These are phyloP conservation scores for Cicer bijugum DNA, from an alignment of 306 rosid genomes.

Conservation along the genomic window DNA sequence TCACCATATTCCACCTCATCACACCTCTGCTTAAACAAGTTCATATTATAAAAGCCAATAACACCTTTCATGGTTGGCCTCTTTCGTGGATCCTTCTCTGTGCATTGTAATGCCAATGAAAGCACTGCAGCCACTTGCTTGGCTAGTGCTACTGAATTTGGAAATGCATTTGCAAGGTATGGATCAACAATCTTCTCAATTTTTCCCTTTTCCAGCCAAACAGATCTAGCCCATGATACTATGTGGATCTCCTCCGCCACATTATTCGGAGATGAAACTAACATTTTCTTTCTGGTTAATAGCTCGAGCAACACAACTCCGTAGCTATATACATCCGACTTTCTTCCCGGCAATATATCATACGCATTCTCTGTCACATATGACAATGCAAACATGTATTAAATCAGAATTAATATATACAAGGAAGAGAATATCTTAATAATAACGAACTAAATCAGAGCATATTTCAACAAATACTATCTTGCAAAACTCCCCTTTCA, in stretches of 20 bases:
- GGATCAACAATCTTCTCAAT: slow-evolving; percentile 57
- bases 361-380: slow-evolving; percentile 64
- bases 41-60: not conserved
- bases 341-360: slow-evolving; percentile 48
- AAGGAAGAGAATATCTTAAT: no score
- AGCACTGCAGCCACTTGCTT: slow-evolving; percentile 52
- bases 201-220: slow-evolving; percentile 51
- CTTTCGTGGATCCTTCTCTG: slow-evolving; percentile 54
- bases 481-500: slow-evolving; percentile 3
- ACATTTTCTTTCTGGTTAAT: slow-evolving; percentile 67
- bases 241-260: slow-evolving; percentile 43
- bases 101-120: slow-evolving; percentile 61
- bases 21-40: not conserved
- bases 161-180: slow-evolving; percentile 49
- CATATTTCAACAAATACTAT: not conserved
- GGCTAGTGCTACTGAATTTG: slow-evolving; percentile 15
- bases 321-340: slow-evolving; percentile 70
- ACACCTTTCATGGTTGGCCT: slow-evolving; percentile 70
- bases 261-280: slow-evolving; percentile 46
- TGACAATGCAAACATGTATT: not conserved
- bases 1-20: not conserved
- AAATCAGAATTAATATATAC: no score
- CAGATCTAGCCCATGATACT: slow-evolving; percentile 57
- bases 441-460: no score
- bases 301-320: slow-evolving; percentile 79